Conservation (phyloP, 495 filamentous ascomycete genomes). For the Penicillium riverlandense region DNA sequence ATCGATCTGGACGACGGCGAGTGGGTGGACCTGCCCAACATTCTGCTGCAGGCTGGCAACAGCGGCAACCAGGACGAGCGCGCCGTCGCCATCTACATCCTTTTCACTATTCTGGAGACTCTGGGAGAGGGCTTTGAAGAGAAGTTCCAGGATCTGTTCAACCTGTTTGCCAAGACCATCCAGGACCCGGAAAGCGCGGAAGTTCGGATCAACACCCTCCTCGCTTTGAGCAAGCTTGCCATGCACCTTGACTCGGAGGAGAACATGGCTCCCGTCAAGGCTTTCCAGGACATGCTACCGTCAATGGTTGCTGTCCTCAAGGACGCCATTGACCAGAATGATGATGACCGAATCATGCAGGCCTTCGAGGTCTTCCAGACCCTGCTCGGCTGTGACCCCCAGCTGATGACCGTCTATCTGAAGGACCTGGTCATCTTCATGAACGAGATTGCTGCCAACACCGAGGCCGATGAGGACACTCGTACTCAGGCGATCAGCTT, state of each 20-base stretch:
- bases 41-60: slow-evolving; percentile 65
- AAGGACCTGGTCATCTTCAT: slow-evolving; percentile 90
- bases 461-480: slow-evolving; percentile 69
- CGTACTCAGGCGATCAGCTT: slow-evolving; percentile 87
- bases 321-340: slow-evolving; percentile 62
- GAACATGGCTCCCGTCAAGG: slow-evolving; percentile 59
- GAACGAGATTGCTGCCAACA: slow-evolving; percentile 75
- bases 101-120: slow-evolving; percentile 83
- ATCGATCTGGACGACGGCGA: slow-evolving; percentile 80
- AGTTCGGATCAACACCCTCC: slow-evolving; percentile 90
- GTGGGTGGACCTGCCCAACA: slow-evolving; percentile 74
- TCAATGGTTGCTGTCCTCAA: slow-evolving; percentile 87
- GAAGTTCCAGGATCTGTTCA: slow-evolving; percentile 68
- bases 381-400: slow-evolving; percentile 79
- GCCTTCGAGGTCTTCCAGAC: slow-evolving; percentile 98
- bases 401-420: slow-evolving; percentile 78
- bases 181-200: slow-evolving; percentile 82
- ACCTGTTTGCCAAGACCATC: slow-evolving; percentile 81
- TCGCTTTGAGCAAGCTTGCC: slow-evolving; percentile 83
- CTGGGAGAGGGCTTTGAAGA: slow-evolving; percentile 73
- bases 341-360: slow-evolving; percentile 82
- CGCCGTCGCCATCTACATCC: slow-evolving; percentile 85
- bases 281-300: slow-evolving; percentile 73
- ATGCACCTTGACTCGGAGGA: slow-evolving; percentile 84
- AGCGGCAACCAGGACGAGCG: slow-evolving; percentile 68